Evolutionary conservation across 345 rosid genomes (phyloP), one percentile per base, ranked within the genome.

Genomic region (Lepidium sativum): DNA sequence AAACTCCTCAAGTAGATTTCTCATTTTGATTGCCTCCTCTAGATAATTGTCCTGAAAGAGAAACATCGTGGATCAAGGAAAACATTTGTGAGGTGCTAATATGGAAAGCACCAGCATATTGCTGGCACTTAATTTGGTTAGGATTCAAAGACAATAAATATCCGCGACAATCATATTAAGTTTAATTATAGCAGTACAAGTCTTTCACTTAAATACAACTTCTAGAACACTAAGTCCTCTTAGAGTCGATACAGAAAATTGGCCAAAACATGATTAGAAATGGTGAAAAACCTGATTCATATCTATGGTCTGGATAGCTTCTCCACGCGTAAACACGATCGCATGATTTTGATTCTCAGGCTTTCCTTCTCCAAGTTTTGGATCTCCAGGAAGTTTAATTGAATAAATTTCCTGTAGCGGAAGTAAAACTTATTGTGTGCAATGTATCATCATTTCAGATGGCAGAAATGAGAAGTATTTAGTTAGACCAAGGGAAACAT

Each of bases 321-420:
- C 88, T 43, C 98, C 98, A 5, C 98, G 96, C 39, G 98, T 92
- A 77, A 92, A 92, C 61, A 92, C 57, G 13, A 92, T 84, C 9
- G 98, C 96, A 80, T 92, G 97, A 64, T 92, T 92, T 81, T 92
- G 97, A 74, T 92, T 92, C 76, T 92, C 98, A 57, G 98, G 98
- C 77, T 92, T 92, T 71, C 98, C 97, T 80, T 92, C 98, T 44
- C 98, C 98, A 70, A 92, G 94, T 77, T 89, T 92, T 29, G 98
- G 98, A 73, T 89, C 83, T 64, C 97, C 97, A 10, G 98, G 98
- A 79, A 92, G 96, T 81, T 82, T 89, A 55, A 92, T 84, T 15
- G 97, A 89, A 82, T 75, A 92, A 60, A 92, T 76, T 79, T 92
- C 98, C 98, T 92, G 67, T 52, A 69, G 37, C 20, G 69, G 5